Base-by-base conservation (phyloP, 1,284 basidiomycete species). In the Pyrrhoderma lamaoense region DNA sequence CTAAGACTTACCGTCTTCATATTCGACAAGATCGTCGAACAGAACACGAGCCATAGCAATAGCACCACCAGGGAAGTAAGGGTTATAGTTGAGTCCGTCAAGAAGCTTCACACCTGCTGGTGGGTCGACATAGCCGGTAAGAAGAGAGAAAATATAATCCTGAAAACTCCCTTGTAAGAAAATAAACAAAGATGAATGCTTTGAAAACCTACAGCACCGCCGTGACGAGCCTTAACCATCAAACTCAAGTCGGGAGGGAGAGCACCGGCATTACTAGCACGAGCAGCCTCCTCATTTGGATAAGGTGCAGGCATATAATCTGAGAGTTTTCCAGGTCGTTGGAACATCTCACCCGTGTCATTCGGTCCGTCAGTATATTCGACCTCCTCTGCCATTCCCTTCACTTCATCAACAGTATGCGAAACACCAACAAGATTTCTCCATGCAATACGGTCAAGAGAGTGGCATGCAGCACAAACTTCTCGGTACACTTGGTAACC, bases 401-500 rank as follows among this genome's bases (percentile, higher is more conserved):
- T 92, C 58, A 76, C 80, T 72, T 99, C 95, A 61, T 95, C 91
- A 47, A 79, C 95, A 57, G 88, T 92, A 74, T 99, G 96, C 36
- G 93, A 97, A 54, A 97, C 92, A 65, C 93, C 96, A 61, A 99
- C 96, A 55, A 99, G 77, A 75, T 99, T 99, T 66, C 96, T 91
- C 96, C 96, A 99, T 57, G 96, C 96, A 67, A 99, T 94, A 63
- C 96, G 93, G 76, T 99, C 92, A 55, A 99, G 85, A 44, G 96
- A 99, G 71, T 99, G 96, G 73, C 96, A 99, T 14, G 96, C 91
- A 4, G 95, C 89, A 70, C 96, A 99, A 54, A 99, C 96, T 74
- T 99, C 95, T 56, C 93, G 91, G 78, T 99, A 99, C 47, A 99
- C 96, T 70, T 93, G 89, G 77, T 96, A 99, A 25, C 96, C 96